Evolutionary conservation across 2,329 filamentous ascomycete species (phyloP), one percentile per base, ranked within the genome.

Genomic region (Ophiostoma montium): DNA sequence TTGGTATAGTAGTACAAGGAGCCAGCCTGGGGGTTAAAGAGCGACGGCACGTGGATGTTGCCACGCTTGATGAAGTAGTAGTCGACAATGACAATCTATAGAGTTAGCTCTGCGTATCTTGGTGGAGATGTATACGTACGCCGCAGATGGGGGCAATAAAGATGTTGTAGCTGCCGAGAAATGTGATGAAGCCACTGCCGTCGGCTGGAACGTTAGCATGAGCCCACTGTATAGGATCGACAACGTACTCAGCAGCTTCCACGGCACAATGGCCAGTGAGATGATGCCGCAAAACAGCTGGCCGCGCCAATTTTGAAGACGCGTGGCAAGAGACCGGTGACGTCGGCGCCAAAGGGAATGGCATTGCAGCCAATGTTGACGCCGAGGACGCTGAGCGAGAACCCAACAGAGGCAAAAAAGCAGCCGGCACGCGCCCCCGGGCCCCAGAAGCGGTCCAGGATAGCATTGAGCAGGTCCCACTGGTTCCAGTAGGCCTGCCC

Each of bases 281-380:
- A 58, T 41, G 13, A 58, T 16, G 11, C 50, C 51, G 43, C 54
- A 53, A 3, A 58, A 53, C 35, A 56, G 48, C 46, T 65, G 46
- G 59, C 63, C 44, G 49, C 62, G 46, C 9, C 58, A 48, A 67
- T 67, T 16, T 61, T 66, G 13, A 64, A 61, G 10, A 65, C 57
- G 35, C 63, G 60, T 23, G 58, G 59, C 8, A 66, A 56, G 1
- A 60, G 50, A 57, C 61, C 63, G 31, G 60, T 60, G 23, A 62
- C 59, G 13, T 65, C 65, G n/a, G 57, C 59, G 11, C 51, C 58
- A 50, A 67, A 65, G 9, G 65, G 59, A 8, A 63, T 65, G 39
- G 63, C 62, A 16, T 65, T 62, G 19, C 59, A 57, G 15, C 53
- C 53, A n/a, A 57, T 53, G 48, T 57, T 57, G 13, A 53, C 53